Percentiles rank a stretch among this genome's conserved stretches.
Evolutionary conservation across 176 grass and related monocot genomes (phyloP).

Genomic region (Raddia distichophylla): DNA sequence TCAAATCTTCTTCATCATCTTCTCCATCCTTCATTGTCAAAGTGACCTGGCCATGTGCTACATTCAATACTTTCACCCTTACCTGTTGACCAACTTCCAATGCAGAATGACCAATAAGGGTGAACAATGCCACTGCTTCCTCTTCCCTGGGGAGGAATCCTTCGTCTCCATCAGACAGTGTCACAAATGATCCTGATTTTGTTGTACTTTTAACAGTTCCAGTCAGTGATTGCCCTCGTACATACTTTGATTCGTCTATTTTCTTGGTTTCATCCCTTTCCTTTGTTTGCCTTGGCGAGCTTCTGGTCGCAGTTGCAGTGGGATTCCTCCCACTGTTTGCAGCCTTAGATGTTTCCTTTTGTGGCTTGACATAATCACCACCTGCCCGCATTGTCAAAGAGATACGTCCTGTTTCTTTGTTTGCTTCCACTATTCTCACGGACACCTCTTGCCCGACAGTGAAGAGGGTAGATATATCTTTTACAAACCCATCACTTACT

Average conservation of each 20-base stretch:
- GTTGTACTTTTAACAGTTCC: conserved; percentile 70
- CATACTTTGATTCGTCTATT: conserved; percentile 48
- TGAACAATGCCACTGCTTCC: conserved; percentile 65
- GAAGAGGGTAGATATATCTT: conserved; percentile 84
- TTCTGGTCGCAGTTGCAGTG: conserved; percentile 43
- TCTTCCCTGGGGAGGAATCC: conserved; percentile 90
- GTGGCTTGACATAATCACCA: conserved; percentile 59
- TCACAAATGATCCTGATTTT: conserved; percentile 70
- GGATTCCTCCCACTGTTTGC: conserved; percentile 44
- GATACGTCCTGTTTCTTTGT: conserved; percentile 70
- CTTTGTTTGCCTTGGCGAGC: conserved; percentile 54
- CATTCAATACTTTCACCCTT: conserved; percentile 67
- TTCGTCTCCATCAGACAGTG: conserved; percentile 71
- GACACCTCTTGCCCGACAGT: conserved; percentile 89
- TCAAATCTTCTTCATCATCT: conserved; percentile 59
- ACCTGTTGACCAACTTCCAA: conserved; percentile 71
- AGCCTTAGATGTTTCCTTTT: conserved; percentile 50
- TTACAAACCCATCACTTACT: conserved; percentile 76
- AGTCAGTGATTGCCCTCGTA: conserved; percentile 53
- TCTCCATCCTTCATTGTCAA: conserved; percentile 89
- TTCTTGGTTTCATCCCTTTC: conserved; percentile 43
- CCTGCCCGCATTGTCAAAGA: conserved; percentile 79
- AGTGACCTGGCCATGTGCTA: conserved; percentile 66
- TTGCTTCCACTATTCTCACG: conserved; percentile 79
- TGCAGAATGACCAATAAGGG: conserved; percentile 62